These are phyloP conservation scores for Heritiera littoralis DNA, from an alignment of 345 rosid species.

Conservation along the genomic window DNA sequence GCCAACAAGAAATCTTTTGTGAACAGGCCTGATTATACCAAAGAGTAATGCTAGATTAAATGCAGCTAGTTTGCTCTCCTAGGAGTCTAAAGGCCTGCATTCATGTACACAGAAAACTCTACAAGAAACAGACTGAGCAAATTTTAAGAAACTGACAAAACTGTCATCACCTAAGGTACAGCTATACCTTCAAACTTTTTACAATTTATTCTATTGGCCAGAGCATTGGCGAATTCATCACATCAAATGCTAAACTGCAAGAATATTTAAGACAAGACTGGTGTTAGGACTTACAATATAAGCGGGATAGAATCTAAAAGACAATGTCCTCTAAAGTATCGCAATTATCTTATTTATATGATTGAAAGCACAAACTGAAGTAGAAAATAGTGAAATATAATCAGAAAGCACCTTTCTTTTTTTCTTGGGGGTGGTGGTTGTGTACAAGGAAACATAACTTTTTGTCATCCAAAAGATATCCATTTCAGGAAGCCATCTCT, in stretches of 20 bases:
- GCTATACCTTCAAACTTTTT: conserved; percentile 11
- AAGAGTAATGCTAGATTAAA: background rate
- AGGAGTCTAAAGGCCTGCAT: background rate
- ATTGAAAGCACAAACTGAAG: background rate
- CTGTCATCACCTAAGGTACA: background rate
- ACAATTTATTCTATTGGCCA: conserved; percentile 10
- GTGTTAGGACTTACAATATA: background rate
- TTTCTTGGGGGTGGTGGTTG: no score
- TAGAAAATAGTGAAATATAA: background rate
- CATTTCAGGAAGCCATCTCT: background rate
- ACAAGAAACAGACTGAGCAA: background rate
- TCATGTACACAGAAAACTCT: background rate
- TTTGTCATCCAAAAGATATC: background rate
- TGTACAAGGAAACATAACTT: background rate
- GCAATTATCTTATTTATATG: background rate
- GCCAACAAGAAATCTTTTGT: background rate
- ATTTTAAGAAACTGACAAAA: background rate
- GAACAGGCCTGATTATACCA: background rate
- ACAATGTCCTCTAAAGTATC: background rate
- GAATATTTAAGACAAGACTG: background rate
- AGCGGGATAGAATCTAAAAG: background rate
- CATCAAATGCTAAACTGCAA: conserved; percentile 19
- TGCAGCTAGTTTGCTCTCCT: background rate
- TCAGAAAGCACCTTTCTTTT: background rate
- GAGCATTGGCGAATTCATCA: background rate